Evolutionary conservation across 495 filamentous ascomycete species (phyloP), one percentile per base, ranked within the genome.

Genomic region (Durotheca rogersii): DNA sequence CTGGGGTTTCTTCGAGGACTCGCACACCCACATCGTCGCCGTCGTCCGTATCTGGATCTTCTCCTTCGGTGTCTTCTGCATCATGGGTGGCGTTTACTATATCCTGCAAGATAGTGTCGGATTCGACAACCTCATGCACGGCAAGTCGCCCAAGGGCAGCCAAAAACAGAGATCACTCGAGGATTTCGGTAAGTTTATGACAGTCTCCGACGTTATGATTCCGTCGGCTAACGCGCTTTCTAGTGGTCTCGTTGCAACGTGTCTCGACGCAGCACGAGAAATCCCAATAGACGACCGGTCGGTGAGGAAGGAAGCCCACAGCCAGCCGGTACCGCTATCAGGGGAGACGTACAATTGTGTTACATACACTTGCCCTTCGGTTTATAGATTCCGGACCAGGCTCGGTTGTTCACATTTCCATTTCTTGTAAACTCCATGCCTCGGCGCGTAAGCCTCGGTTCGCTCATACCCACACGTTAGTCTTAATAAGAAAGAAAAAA

Each of bases 101-200:
- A 75, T 90, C 58, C 78, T 95, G 56, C 84, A 89, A 60, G 82
- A 81, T 67, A 89, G 83, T 61, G 65, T 73, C 25, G 81, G 81
- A 35, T 94, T 95, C 69, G 87, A 95, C 71, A 89, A 92, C 75
- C 76, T 95, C 51, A 91, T 94, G 87, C 89, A 95, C 70, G 87
- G 89, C 65, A 89, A 88, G 76, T 81, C 81, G 47, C 82, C 81
- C 39, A 86, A 87, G 72, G 84, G 83, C 67, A 83, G 80, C 66
- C 74, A 78, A 54, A 87, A 85, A 71, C 84, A 91, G 73, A 75
- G 86, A 45, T 83, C 80, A 1, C 70, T 89, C 50, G 90, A 95
- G 72, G 90, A 95, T 68, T 92, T 95, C 55, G 77, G 86, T 89
- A 80, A 80, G 84, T 77, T 57, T 34, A 51, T 32, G 4, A 27